Evolutionary conservation across 2,329 filamentous ascomycete genomes (phyloP).

Genomic region (Colletotrichum shisoi): DNA sequence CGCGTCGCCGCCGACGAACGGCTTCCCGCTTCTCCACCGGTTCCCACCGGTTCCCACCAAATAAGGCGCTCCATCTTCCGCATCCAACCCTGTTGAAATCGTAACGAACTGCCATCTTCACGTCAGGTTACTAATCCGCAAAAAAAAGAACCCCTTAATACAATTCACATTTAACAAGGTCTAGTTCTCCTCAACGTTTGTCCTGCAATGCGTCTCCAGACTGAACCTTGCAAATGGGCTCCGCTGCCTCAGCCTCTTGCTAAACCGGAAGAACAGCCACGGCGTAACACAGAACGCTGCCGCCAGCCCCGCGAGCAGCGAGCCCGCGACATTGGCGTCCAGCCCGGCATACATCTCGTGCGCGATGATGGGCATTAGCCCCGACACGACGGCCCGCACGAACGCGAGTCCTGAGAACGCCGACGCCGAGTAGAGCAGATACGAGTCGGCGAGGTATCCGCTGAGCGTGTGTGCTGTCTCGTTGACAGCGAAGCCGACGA

Average conservation of each 20-base stretch:
- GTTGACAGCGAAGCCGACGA: slow-evolving; percentile 58
- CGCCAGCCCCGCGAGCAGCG: slow-evolving; percentile 41
- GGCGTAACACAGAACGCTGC: slow-evolving; percentile 40
- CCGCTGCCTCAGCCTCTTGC: slow-evolving; percentile 40
- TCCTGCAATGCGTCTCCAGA: slow-evolving; percentile 39
- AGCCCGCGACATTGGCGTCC: slow-evolving; percentile 42
- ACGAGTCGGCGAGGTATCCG: slow-evolving; percentile 44
- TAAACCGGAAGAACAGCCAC: slow-evolving; percentile 42
- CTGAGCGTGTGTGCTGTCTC: slow-evolving; percentile 47
- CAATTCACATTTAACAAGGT: neutral
- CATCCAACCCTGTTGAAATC: slow-evolving; percentile 35
- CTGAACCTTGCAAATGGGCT: slow-evolving; percentile 44
- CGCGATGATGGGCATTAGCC: slow-evolving; percentile 43
- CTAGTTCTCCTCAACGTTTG: slow-evolving; percentile 38
- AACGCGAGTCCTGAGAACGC: slow-evolving; percentile 43
- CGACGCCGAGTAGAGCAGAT: slow-evolving; percentile 43
- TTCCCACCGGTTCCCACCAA: slow-evolving; percentile 39
- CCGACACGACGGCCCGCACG: slow-evolving; percentile 42
- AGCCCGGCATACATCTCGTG: slow-evolving; percentile 41
- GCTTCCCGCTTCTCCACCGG: slow-evolving; percentile 29
- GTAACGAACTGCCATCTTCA: slow-evolving; percentile 16
- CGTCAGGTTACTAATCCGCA: slow-evolving; percentile 15
- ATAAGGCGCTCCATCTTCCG: slow-evolving; percentile 29
- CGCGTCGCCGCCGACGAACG: neutral
- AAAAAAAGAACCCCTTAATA: neutral